phyloP scores from a whole-genome alignment of 768 basidiomycete genomes.

The Termitomyces sp. region DNA sequence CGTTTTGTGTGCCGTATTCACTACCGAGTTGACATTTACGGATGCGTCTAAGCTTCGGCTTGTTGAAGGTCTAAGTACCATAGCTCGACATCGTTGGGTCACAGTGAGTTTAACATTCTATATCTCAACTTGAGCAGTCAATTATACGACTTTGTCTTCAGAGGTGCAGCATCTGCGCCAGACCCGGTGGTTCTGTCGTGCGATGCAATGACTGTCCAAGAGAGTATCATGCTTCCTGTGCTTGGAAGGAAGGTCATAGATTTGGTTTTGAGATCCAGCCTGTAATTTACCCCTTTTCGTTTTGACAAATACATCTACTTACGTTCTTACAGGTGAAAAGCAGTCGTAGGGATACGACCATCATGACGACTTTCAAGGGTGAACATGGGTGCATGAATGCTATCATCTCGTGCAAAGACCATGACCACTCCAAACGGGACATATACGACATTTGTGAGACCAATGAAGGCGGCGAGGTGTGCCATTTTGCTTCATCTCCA shows the following conservation, averaged over 20 bases:
- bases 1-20: constrained; percentile 83
- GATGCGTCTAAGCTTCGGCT: constrained; percentile 66
- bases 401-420: constrained; percentile 73
- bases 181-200: constrained; percentile 71
- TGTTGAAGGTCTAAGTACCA: constrained; percentile 82
- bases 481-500: constrained; percentile 15
- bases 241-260: constrained; percentile 76
- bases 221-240: constrained; percentile 87
- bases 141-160: constrained; percentile 22
- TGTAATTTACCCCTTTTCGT: constrained; percentile 34
- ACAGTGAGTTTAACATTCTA: constrained; percentile 42
- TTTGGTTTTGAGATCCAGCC: constrained; percentile 93
- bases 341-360: constrained; percentile 62
- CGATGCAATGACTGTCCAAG: constrained; percentile 78
- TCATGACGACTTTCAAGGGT: constrained; percentile 69
- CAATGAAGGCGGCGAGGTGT: constrained; percentile 77
- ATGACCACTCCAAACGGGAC: constrained; percentile 56
- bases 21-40: constrained; percentile 78
- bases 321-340: constrained; percentile 60
- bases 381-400: constrained; percentile 77
- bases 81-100: constrained; percentile 68
- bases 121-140: neutral
- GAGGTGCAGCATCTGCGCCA: constrained; percentile 74
- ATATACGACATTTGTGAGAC: constrained; percentile 84
- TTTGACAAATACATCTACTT: too few species aligned